Evolutionary conservation across 805 yeast species (phyloP), one percentile per base, ranked within the genome.

Genomic region (Candida manassasensis): DNA sequence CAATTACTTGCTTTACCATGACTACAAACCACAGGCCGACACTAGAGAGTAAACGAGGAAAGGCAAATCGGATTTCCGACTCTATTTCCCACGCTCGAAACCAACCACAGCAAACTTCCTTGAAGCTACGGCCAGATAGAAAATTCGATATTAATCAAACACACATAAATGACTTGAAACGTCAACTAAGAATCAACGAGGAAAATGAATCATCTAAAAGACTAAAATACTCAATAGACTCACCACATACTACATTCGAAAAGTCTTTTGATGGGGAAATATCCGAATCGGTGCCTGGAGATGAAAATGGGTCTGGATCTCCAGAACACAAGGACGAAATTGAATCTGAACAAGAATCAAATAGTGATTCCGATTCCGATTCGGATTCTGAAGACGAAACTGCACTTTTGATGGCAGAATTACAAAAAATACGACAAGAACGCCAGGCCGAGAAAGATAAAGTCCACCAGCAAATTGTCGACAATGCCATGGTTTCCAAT

Each of bases 1-100:
- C n/a, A n/a, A n/a, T n/a, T n/a, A n/a, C n/a, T n/a, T n/a, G n/a
- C n/a, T n/a, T n/a, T n/a, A n/a, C 19, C 18, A 64, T 63, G 69
- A 62, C 69, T n/a, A 59, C 69, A 6, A 66, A 66, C 40, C 70
- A 66, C 40, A 49, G 70, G 32, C 71, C 71, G 6, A 62, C 69
- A 4, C 48, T 66, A 22, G 71, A 66, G 37, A 59, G 63, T 31
- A 66, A 66, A 40, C 46, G 60, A 27, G 71, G 71, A 4, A 57
- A 59, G 37, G 52, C 44, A 14, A 40, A 50, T 12, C 37, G 42
- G 2, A 62, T 64, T n/a, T 42, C 41, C 8, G 59, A 63, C 38
- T 46, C 62, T 27, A 63, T 65, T n/a, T 44, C 50, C 6, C 71
- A 65, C 45, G 42, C 68, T 1, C 47, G 70, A 24, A 41, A 54